A percentile compares a stretch with the other conserved stretches of the same genome.
Evolutionary conservation across 2,329 filamentous ascomycete species (phyloP).

Genomic region (Pseudogymnoascus sp.): DNA sequence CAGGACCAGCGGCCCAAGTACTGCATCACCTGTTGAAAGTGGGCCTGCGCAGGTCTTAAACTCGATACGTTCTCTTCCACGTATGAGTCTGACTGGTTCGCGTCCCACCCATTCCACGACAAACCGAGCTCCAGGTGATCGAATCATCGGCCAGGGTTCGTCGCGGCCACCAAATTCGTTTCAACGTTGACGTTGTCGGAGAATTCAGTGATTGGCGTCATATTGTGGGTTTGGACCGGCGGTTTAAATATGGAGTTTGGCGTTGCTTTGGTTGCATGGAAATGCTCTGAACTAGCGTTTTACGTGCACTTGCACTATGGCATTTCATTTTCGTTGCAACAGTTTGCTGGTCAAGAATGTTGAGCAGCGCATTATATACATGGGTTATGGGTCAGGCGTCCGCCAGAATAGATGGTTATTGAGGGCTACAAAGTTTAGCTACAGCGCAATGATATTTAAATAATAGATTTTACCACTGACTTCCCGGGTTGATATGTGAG

Average conservation of each 20-base stretch:
- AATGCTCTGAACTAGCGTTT: not conserved
- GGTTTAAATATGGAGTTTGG: conserved; percentile 5
- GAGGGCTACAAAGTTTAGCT: conserved; percentile 1
- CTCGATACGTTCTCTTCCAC: not conserved
- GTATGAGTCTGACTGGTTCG: not conserved
- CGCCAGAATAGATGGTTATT: not conserved
- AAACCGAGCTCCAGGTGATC: not conserved
- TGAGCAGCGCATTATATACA: not conserved
- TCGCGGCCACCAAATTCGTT: conserved; percentile 1
- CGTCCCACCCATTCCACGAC: not conserved
- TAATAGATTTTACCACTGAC: not conserved
- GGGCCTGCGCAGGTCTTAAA: not conserved
- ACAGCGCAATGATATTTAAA: conserved; percentile 3
- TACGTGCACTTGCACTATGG: not conserved
- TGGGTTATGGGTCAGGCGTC: not conserved
- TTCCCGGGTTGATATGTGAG: not conserved
- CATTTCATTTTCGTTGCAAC: conserved; percentile 1
- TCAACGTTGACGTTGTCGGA: not conserved
- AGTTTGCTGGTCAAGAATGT: conserved; percentile 7
- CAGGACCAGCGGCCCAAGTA: not conserved
- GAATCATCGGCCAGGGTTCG: not conserved
- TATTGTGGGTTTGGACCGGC: not conserved
- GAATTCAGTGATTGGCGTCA: not conserved
- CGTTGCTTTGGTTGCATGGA: not conserved
- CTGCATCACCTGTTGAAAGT: not conserved